Conservation (phyloP, 768 basidiomycete species). For the Vishniacozyma victoriae region DNA sequence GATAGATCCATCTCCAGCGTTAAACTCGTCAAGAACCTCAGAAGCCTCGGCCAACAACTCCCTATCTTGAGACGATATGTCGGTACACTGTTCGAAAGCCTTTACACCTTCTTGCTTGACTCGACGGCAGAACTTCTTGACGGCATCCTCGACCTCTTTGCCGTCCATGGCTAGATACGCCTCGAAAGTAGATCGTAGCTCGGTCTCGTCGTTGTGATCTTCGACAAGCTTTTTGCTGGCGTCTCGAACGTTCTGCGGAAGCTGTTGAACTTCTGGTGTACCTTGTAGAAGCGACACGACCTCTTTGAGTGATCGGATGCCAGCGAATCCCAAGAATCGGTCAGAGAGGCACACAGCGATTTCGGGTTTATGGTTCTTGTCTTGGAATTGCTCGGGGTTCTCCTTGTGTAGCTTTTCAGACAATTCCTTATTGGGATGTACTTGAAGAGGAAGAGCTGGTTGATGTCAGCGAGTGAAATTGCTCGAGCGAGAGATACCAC, state of each 20-base stretch:
- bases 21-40: conserved; percentile 22
- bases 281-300: conserved; percentile 60
- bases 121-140: conserved; percentile 52
- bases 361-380: conserved; percentile 44
- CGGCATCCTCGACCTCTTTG: conserved; percentile 17
- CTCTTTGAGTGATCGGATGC: conserved; percentile 70
- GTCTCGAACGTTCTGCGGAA: conserved; percentile 54
- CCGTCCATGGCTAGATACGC: conserved; percentile 20
- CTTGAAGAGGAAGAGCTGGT: conserved; percentile 39
- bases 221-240: conserved; percentile 55
- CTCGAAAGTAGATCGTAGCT: conserved; percentile 53
- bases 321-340: conserved; percentile 74
- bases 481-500: neutral
- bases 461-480: neutral
- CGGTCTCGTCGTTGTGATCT: conserved; percentile 48
- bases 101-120: conserved; percentile 51
- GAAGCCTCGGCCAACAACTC: conserved; percentile 25
- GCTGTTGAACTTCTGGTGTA: conserved; percentile 67
- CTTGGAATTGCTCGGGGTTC: conserved; percentile 35
- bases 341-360: conserved; percentile 76
- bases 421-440: conserved; percentile 40
- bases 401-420: conserved; percentile 33
- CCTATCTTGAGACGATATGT: conserved; percentile 13
- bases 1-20: conserved; percentile 30
- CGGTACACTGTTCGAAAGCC: conserved; percentile 8